Percentiles rank a stretch among this genome's conserved stretches.
phyloP scores from a whole-genome alignment of 306 rosid species.

The Castanopsis chinensis region DNA sequence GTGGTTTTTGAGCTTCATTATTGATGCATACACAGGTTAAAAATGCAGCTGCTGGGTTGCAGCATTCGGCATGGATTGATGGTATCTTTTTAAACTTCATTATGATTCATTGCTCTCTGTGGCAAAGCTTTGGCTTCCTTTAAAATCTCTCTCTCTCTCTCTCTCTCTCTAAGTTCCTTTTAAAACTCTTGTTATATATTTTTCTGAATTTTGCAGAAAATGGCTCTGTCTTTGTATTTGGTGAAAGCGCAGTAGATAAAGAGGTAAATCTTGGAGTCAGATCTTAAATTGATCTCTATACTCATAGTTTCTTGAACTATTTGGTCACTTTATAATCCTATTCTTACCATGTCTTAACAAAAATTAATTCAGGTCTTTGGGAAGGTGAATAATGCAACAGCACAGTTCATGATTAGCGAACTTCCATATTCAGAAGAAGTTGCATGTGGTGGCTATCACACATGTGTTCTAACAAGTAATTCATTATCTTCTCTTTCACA shows the following conservation, averaged over 20 bases:
- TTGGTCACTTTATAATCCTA: neutral
- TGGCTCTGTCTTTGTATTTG: conserved; percentile 76
- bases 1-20: conserved; percentile 12
- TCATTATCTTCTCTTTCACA: conserved; percentile 22
- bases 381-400: conserved; percentile 42
- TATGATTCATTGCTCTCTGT: neutral
- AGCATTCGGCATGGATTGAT: conserved; percentile 79
- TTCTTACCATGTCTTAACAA: conserved; percentile 11
- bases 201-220: conserved; percentile 56
- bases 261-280: conserved; percentile 46
- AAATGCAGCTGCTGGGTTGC: conserved; percentile 80
- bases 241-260: conserved; percentile 64
- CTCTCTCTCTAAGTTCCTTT: conserved; percentile 7
- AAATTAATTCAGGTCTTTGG: conserved; percentile 51
- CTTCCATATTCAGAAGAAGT: conserved; percentile 74
- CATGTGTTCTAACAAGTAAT: conserved; percentile 82
- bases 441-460: conserved; percentile 96
- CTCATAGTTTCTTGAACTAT: neutral
- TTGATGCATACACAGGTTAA: conserved; percentile 52
- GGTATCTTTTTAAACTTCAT: conserved; percentile 45
- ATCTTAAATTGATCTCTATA: neutral
- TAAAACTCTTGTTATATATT: neutral
- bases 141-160: neutral
- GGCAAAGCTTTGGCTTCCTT: conserved; percentile 3
- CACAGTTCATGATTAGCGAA: conserved; percentile 49